Evolutionary conservation across 1,284 basidiomycete genomes (phyloP), one percentile per base, ranked within the genome.

Genomic region (Puccinia hordei): DNA sequence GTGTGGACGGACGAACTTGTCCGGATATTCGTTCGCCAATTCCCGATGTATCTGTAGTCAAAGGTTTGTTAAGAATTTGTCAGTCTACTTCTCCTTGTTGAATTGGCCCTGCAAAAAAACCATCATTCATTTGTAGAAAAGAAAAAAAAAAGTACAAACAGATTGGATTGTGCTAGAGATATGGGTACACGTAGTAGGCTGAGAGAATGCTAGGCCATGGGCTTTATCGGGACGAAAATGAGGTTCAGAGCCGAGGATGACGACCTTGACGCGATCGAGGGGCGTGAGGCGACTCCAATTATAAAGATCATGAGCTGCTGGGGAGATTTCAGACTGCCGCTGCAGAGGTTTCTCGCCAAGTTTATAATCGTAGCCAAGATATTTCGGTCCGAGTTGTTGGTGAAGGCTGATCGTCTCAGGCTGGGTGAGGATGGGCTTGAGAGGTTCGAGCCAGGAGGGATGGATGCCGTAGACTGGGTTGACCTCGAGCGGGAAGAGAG

Each of bases 131-230:
- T n/a, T n/a, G n/a, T n/a, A n/a, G n/a, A n/a, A n/a, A n/a, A n/a
- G n/a, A n/a, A n/a, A n/a, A n/a, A n/a, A n/a, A n/a, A n/a, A n/a
- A n/a, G n/a, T 1, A 73, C 59, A 65, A 19, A 80, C 79, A 38
- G 35, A 51, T 41, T 15, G 17, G 6, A 80, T 80, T 1, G 79
- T 13, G 19, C 79, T 71, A n/a, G 68, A 73, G 6, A 73, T 17
- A 22, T 38, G 30, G 0, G 35, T 38, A 61, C 38, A 61, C 33
- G 33, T 22, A 19, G 53, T 46, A 1, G 57, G 61, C 35, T 80
- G 77, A 5, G 79, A 80, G 61, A 66, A 80, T n/a, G 79, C 71
- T 17, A 80, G 35, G 41, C 79, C 79, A 30, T 73, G 69, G 12
- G 79, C 5, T 24, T 44, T 46, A 33, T 30, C 15, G 46, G 53